These are phyloP conservation scores for Epichloe scottii DNA, from an alignment of 2,329 filamentous ascomycete species.

Conservation along the genomic window DNA sequence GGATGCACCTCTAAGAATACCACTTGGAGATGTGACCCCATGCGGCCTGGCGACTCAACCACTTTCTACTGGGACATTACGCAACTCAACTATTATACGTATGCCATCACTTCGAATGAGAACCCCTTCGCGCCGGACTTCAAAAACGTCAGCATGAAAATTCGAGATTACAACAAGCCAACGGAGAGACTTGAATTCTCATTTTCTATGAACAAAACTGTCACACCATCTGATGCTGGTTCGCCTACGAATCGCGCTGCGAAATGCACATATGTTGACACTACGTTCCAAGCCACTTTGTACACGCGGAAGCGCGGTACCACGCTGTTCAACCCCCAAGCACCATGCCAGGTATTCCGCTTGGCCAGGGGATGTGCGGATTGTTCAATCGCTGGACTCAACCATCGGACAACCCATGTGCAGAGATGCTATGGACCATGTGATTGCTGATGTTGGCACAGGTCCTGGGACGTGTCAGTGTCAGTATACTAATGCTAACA, in stretches of 20 bases:
- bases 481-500: conserved; percentile 20
- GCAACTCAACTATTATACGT: conserved; percentile 25
- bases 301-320: conserved; percentile 37
- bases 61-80: conserved; percentile 52
- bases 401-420: conserved; percentile 39
- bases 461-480: conserved; percentile 25
- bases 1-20: conserved; percentile 44
- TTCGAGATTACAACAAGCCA: conserved; percentile 32
- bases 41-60: conserved; percentile 28
- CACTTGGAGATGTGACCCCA: conserved; percentile 53
- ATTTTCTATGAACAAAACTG: conserved; percentile 37
- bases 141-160: conserved; percentile 33
- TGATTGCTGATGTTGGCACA: conserved; percentile 25
- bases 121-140: conserved; percentile 47
- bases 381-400: conserved; percentile 35
- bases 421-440: conserved; percentile 24
- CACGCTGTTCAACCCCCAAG: conserved; percentile 9
- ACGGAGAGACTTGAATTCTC: conserved; percentile 47
- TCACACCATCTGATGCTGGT: conserved; percentile 33
- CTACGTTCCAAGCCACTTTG: conserved; percentile 41
- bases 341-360: conserved; percentile 10
- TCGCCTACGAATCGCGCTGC: conserved; percentile 30
- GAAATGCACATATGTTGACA: conserved; percentile 46
- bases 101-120: conserved; percentile 38
- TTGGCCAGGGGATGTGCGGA: conserved; percentile 48